A percentile compares a stretch with the other conserved stretches of the same genome.
phyloP scores from a whole-genome alignment of 306 rosid species.

The Alnus rubra region DNA sequence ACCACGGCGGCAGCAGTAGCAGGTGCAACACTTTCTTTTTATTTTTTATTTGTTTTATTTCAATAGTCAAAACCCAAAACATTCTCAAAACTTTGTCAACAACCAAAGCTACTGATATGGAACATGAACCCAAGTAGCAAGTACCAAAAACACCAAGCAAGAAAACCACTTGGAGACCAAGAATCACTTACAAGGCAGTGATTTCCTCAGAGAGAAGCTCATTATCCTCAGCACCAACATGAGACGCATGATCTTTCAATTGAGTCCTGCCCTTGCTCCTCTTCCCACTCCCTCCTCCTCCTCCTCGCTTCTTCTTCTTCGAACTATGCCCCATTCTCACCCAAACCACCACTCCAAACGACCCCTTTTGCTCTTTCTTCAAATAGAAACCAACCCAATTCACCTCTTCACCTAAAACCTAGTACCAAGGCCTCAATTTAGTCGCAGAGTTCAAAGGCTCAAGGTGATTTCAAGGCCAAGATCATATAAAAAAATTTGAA shows the following conservation, averaged over 20 bases:
- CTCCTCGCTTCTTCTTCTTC: constrained; percentile 78
- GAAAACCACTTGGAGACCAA: not conserved
- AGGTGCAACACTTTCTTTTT: no score
- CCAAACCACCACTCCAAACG: not conserved
- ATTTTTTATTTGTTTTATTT: no score
- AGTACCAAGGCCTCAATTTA: not conserved
- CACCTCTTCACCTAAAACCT: not conserved
- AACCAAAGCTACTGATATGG: not conserved
- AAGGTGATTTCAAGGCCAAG: not conserved
- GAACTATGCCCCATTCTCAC: constrained; percentile 66
- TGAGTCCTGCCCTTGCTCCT: constrained; percentile 67
- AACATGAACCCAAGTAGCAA: not conserved
- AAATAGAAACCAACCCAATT: constrained; percentile 10
- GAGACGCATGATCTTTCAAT: constrained; percentile 58
- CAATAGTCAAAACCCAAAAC: no score
- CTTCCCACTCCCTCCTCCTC: constrained; percentile 55
- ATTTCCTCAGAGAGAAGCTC: constrained; percentile 85
- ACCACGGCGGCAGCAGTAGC: no score
- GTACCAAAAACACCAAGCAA: constrained; percentile 16
- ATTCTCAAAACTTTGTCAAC: no score
- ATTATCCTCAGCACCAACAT: constrained; percentile 36
- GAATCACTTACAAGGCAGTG: constrained; percentile 71
- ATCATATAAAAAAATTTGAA: not conserved
- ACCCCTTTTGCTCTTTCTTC: constrained; percentile 6
- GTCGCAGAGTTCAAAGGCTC: constrained; percentile 5